These are phyloP conservation scores for Chlorencoelia australis DNA, from an alignment of 2,329 filamentous ascomycete genomes.

Conservation along the genomic window DNA sequence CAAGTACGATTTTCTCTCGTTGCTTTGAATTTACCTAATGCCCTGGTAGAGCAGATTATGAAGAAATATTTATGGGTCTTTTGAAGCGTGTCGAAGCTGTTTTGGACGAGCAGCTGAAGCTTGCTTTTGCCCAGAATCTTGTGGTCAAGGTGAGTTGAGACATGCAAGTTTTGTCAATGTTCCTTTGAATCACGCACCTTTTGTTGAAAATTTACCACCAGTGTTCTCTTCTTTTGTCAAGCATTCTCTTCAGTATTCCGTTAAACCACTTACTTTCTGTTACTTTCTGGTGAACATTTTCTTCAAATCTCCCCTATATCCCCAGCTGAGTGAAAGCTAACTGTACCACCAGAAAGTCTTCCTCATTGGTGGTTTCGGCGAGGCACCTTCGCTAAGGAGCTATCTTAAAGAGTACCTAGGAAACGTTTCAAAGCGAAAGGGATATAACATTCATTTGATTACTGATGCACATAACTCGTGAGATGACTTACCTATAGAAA, in stretches of 20 bases:
- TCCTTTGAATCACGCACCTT: no score
- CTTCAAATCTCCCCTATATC: neutral
- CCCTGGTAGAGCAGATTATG: slow-evolving; percentile 10
- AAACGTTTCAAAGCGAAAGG: neutral
- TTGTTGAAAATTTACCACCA: no score
- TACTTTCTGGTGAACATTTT: no score
- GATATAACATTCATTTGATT: slow-evolving; percentile 6
- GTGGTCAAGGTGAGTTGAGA: slow-evolving; percentile 10
- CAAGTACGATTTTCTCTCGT: slow-evolving; percentile 1
- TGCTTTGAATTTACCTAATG: neutral
- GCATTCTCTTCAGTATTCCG: no score
- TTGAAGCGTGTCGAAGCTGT: slow-evolving; percentile 6
- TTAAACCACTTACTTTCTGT: no score
- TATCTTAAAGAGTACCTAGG: slow-evolving; percentile 8
- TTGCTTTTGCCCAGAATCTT: slow-evolving; percentile 5
- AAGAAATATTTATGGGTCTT: slow-evolving; percentile 12
- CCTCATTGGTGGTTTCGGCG: slow-evolving; percentile 20
- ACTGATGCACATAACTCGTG: slow-evolving; percentile 6
- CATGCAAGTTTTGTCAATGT: no score
- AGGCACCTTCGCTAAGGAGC: slow-evolving; percentile 11
- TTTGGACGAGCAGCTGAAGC: slow-evolving; percentile 8
- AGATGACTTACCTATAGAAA: neutral
- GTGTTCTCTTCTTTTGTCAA: no score
- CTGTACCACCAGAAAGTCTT: slow-evolving; percentile 15
- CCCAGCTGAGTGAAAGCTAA: neutral